A percentile compares a stretch with the other conserved stretches of the same genome.
Evolutionary conservation across 1,284 basidiomycete species (phyloP).

Genomic region (Rhodotorula sp.): DNA sequence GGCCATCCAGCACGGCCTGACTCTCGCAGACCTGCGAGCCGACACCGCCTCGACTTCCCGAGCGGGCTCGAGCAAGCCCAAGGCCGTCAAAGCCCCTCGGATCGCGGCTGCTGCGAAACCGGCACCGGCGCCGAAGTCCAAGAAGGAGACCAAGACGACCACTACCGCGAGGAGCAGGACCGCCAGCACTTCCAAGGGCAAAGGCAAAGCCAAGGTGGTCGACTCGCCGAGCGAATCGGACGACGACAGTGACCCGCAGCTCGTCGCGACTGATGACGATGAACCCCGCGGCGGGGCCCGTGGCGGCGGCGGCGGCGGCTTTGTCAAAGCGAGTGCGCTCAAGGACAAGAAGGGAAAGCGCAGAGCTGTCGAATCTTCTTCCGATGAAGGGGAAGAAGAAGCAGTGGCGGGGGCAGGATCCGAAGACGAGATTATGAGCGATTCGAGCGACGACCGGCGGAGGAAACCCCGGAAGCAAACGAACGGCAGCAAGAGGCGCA

Average conservation of each 20-base stretch:
- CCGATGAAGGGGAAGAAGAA: background rate
- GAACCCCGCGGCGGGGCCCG: background rate
- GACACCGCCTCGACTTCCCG: constrained; percentile 4
- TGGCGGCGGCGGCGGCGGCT: background rate
- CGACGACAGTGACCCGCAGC: background rate
- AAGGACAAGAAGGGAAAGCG: constrained; percentile 1
- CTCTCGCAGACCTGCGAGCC: constrained; percentile 28
- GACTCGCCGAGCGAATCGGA: background rate
- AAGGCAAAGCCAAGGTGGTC: background rate
- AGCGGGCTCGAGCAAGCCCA: constrained; percentile 1
- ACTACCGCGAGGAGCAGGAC: background rate
- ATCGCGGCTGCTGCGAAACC: constrained; percentile 11
- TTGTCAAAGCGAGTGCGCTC: constrained; percentile 1
- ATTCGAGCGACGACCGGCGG: constrained; percentile 4
- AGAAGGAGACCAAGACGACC: background rate
- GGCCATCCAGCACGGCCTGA: constrained; percentile 27
- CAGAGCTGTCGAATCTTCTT: background rate
- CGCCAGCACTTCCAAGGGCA: background rate
- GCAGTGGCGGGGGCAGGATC: too few relatives aligned
- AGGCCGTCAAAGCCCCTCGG: constrained; percentile 5
- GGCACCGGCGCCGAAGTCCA: background rate
- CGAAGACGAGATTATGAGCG: constrained; percentile 1
- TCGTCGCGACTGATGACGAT: background rate
- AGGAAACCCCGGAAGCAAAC: background rate
- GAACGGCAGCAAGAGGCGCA: background rate